phyloP scores from a whole-genome alignment of 257 asterid species.

The Prunella vulgaris region DNA sequence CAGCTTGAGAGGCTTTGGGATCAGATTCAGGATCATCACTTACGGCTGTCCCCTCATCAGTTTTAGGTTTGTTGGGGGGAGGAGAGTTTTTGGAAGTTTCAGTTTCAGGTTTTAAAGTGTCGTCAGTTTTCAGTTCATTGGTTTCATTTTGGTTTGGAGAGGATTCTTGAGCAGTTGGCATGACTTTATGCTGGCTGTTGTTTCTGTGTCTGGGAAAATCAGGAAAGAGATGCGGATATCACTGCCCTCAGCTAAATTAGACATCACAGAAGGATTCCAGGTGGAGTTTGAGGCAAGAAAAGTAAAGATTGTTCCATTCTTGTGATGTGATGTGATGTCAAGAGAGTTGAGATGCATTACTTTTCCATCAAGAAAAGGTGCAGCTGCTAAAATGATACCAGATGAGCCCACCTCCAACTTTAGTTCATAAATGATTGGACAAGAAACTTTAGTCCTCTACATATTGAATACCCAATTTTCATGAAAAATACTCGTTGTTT shows the following conservation, averaged over 20 bases:
- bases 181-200: neutral
- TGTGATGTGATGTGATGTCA: neutral
- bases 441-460: neutral
- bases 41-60: neutral
- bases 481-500: neutral
- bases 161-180: constrained; percentile 12
- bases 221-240: neutral
- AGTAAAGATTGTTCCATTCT: neutral
- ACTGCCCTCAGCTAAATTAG: neutral
- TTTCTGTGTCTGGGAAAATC: neutral
- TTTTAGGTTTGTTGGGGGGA: neutral
- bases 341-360: neutral
- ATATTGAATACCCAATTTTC: neutral
- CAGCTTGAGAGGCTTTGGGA: neutral
- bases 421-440: neutral
- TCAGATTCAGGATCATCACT: neutral
- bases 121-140: neutral
- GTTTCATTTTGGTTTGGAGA: constrained; percentile 7
- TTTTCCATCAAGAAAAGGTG: neutral
- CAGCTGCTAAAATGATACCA: neutral
- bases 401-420: neutral
- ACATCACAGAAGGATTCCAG: constrained; percentile 1
- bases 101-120: neutral
- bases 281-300: constrained; percentile 17
- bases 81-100: neutral